A percentile compares a stretch with the other conserved stretches of the same genome.
Evolutionary conservation across 441 rosid species (phyloP).

Genomic region (Mallotus japonicus): DNA sequence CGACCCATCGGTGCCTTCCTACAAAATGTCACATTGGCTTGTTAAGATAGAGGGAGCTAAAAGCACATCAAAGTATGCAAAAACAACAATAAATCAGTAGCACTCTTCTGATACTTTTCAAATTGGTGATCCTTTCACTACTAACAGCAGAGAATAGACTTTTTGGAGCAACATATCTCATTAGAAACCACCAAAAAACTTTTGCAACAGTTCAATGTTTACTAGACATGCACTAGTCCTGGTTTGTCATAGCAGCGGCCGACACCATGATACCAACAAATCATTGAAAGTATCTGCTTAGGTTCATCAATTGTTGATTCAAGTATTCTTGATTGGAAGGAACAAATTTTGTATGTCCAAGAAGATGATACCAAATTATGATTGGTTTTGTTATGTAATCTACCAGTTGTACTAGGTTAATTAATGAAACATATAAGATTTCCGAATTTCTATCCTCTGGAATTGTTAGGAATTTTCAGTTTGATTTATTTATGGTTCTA

Average conservation of each 20-base stretch:
- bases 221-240: neutral
- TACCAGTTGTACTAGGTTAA: neutral
- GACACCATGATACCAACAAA: neutral
- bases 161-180: neutral
- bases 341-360: neutral
- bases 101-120: neutral
- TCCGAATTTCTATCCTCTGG: neutral
- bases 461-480: neutral
- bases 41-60: constrained; percentile 11
- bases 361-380: neutral
- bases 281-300: neutral
- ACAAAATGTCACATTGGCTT: constrained; percentile 15
- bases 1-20: constrained; percentile 99
- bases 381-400: neutral
- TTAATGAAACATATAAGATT: neutral
- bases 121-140: neutral
- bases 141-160: neutral
- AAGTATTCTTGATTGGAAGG: neutral
- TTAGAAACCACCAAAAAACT: neutral
- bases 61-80: neutral
- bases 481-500: neutral
- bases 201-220: neutral
- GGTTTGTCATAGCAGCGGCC: neutral
- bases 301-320: neutral
- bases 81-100: constrained; percentile 3